These are phyloP conservation scores for Pythium diclinum DNA, from an alignment of 352 stramenopile genomes.

Conservation along the genomic window DNA sequence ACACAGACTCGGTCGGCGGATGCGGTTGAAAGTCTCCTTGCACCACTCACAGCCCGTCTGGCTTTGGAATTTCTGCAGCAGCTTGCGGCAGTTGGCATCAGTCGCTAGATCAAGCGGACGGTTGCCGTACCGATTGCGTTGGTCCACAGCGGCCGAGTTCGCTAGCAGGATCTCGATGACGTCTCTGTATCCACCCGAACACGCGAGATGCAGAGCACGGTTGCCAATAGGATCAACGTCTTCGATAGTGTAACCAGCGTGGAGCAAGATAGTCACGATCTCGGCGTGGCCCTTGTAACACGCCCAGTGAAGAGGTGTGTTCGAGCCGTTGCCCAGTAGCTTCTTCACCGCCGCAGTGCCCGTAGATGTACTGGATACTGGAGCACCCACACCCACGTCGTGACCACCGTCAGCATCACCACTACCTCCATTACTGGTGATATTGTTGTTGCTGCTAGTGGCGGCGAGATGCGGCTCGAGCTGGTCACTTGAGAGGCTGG, in stretches of 20 bases:
- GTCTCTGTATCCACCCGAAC: constrained; percentile 59
- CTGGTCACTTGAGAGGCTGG: constrained; percentile 5
- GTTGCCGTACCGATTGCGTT: constrained; percentile 78
- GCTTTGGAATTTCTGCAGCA: constrained; percentile 59
- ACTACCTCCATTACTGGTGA: constrained; percentile 1
- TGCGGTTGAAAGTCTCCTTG: constrained; percentile 68
- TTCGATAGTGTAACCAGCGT: constrained; percentile 63
- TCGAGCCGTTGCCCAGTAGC: constrained; percentile 32
- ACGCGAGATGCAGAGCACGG: constrained; percentile 67
- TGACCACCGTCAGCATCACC: not conserved
- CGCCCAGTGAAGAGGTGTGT: constrained; percentile 85
- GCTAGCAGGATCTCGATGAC: constrained; percentile 71
- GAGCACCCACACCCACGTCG: not conserved
- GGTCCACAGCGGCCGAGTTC: constrained; percentile 51
- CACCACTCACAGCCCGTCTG: constrained; percentile 71
- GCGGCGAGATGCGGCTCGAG: constrained; percentile 14
- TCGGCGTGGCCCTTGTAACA: constrained; percentile 77
- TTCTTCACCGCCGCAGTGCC: constrained; percentile 9
- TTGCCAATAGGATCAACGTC: constrained; percentile 70
- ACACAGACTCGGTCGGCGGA: constrained; percentile 64
- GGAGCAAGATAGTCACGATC: constrained; percentile 64
- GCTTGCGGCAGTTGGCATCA: constrained; percentile 48
- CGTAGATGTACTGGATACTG: not conserved
- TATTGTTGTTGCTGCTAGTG: constrained; percentile 17
- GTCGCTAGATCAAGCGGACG: constrained; percentile 66